These are phyloP conservation scores for Gossypium turneri DNA, from an alignment of 345 rosid genomes.

Conservation along the genomic window DNA sequence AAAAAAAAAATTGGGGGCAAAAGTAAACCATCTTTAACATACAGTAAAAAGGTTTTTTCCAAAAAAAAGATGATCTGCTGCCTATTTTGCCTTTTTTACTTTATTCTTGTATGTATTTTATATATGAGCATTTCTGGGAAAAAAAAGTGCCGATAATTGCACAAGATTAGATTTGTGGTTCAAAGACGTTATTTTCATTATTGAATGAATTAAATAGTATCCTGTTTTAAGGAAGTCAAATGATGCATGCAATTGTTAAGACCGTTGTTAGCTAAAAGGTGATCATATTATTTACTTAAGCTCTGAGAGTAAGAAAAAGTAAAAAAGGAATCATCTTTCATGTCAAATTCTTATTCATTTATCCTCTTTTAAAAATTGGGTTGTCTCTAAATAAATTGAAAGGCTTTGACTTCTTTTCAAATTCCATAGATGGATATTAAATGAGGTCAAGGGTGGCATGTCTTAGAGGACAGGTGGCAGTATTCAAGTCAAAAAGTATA, in stretches of 20 bases:
- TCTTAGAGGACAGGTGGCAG: neutral
- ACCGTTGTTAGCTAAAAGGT: too few relatives aligned
- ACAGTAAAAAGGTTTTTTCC: neutral
- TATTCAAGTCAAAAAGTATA: neutral
- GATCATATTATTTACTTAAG: too few relatives aligned
- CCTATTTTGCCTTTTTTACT: neutral
- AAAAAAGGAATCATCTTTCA: neutral
- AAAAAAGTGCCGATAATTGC: too few relatives aligned
- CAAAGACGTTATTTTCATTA: neutral
- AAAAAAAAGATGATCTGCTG: neutral
- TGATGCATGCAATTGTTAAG: neutral
- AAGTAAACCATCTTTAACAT: neutral
- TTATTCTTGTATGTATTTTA: neutral
- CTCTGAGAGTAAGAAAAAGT: neutral
- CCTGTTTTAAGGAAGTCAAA: neutral
- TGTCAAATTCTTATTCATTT: neutral
- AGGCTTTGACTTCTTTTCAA: conserved; percentile 1
- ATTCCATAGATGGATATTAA: neutral
- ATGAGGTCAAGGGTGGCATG: neutral
- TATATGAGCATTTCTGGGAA: neutral
- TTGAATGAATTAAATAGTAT: neutral
- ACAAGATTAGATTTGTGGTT: too few relatives aligned
- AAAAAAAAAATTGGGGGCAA: too few relatives aligned
- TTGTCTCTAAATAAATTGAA: neutral
- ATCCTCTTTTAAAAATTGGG: neutral